phyloP scores from a whole-genome alignment of 352 stramenopile genomes.

The Elongisporangium undulatum region DNA sequence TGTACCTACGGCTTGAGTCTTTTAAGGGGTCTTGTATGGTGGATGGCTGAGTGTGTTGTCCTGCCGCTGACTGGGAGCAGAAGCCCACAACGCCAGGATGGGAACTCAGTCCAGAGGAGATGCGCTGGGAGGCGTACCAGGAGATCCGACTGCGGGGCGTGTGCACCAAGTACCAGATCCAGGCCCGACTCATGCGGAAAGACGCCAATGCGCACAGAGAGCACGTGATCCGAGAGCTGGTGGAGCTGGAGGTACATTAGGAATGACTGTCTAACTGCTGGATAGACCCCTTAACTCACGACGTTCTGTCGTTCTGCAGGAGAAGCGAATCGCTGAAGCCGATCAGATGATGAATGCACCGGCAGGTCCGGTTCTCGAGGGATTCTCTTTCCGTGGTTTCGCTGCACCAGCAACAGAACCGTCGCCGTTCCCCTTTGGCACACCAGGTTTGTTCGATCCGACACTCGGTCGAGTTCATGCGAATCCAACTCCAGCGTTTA shows the following conservation, averaged over 20 bases:
- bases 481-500: too few relatives aligned
- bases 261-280: background rate
- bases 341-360: background rate
- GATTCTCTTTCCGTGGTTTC: background rate
- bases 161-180: conserved; percentile 17
- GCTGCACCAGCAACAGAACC: background rate
- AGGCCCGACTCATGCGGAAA: background rate
- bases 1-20: too few relatives aligned
- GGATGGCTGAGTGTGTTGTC: background rate
- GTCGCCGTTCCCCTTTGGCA: too few relatives aligned
- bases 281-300: background rate
- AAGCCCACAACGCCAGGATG: background rate
- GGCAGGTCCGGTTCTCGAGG: too few relatives aligned
- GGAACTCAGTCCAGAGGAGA: conserved; percentile 50
- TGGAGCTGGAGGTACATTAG: background rate
- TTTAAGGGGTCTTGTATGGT: background rate
- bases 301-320: background rate
- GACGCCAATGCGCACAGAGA: background rate
- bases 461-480: too few relatives aligned
- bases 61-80: background rate
- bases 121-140: conserved; percentile 56
- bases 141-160: conserved; percentile 43
- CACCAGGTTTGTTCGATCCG: too few relatives aligned
- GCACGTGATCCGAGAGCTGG: background rate
- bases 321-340: background rate